phyloP scores from a whole-genome alignment of 2,329 filamentous ascomycete genomes.

The Paracamarosporium sp. region DNA sequence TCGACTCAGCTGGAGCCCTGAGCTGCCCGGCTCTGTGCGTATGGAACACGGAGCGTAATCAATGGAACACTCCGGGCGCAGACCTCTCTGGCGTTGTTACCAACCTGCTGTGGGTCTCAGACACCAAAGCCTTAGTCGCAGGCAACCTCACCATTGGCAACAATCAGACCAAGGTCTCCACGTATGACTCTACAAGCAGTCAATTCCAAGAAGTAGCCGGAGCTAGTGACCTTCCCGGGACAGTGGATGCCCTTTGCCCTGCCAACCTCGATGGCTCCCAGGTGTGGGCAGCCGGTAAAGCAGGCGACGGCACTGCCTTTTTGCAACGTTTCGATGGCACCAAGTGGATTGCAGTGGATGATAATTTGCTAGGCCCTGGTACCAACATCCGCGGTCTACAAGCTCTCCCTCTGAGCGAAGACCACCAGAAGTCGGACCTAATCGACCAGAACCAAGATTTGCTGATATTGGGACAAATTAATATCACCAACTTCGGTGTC shows the following conservation, averaged over 20 bases:
- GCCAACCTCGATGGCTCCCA: conserved; percentile 75
- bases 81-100: conserved; percentile 74
- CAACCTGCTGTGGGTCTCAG: conserved; percentile 76
- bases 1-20: conserved; percentile 81
- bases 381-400: conserved; percentile 82
- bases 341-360: conserved; percentile 70
- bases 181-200: conserved; percentile 72
- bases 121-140: conserved; percentile 75
- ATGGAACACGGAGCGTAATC: conserved; percentile 71
- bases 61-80: conserved; percentile 82
- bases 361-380: conserved; percentile 62
- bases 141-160: conserved; percentile 76
- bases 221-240: conserved; percentile 76
- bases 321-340: conserved; percentile 82
- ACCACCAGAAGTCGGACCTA: conserved; percentile 70
- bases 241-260: conserved; percentile 76
- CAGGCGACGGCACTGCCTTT: conserved; percentile 72
- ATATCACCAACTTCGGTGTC: conserved; percentile 76
- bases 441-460: conserved; percentile 74
- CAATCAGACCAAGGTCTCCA: conserved; percentile 71
- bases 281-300: conserved; percentile 82
- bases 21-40: conserved; percentile 83
- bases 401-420: conserved; percentile 73
- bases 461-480: conserved; percentile 83
- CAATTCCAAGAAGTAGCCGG: conserved; percentile 69